Conservation (phyloP, 805 yeast species). For the Saturnispora serradocipensis region DNA sequence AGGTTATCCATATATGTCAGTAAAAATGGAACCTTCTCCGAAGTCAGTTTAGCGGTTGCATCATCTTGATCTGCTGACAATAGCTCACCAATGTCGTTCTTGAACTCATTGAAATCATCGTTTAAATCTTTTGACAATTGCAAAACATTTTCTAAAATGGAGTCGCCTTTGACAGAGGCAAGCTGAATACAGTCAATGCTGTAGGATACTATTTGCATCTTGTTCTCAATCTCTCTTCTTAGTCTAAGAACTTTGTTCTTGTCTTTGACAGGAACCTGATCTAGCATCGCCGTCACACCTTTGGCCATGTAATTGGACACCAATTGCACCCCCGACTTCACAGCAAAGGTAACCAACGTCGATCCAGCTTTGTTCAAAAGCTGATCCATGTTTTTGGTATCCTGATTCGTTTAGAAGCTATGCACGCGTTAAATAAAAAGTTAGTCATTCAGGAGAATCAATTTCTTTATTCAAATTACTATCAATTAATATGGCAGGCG, state of each 20-base stretch:
- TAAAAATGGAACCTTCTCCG: conserved; percentile 34
- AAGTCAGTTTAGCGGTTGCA: conserved; percentile 16
- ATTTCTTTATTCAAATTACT: not conserved
- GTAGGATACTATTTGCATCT: conserved; percentile 51
- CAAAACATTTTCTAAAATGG: conserved; percentile 46
- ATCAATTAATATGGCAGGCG: not conserved
- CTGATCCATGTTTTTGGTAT: conserved; percentile 29
- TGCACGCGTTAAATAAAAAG: conserved; percentile 1
- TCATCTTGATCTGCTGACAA: conserved; percentile 19
- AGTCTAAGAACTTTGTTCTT: conserved; percentile 32
- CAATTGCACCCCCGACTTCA: conserved; percentile 63
- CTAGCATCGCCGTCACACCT: conserved; percentile 49
- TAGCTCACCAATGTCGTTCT: conserved; percentile 36
- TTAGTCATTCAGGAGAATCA: not conserved
- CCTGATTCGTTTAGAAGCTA: not conserved
- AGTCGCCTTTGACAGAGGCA: conserved; percentile 53
- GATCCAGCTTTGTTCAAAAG: conserved; percentile 48
- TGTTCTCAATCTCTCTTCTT: conserved; percentile 36
- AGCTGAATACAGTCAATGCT: conserved; percentile 61
- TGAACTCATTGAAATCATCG: conserved; percentile 49
- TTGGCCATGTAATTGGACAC: conserved; percentile 68
- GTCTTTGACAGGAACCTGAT: conserved; percentile 45
- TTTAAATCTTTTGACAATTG: conserved; percentile 47
- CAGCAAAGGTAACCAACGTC: conserved; percentile 74
- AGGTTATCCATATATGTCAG: conserved; percentile 41